These are phyloP conservation scores for Chaetomium cochliodes DNA, from an alignment of 495 filamentous ascomycete species.

Conservation along the genomic window DNA sequence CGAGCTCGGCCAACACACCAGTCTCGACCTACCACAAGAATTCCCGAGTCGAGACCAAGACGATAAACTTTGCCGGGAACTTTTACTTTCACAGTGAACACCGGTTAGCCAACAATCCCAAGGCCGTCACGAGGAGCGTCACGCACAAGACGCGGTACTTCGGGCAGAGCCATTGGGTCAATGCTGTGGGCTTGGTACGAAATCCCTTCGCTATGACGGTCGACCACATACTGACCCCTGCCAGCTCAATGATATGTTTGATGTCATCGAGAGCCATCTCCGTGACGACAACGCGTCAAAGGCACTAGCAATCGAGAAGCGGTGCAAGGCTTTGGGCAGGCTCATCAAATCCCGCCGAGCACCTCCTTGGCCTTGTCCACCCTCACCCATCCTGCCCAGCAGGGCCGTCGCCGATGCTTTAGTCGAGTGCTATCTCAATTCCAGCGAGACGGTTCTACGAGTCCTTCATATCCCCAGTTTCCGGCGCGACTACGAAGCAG, in stretches of 20 bases:
- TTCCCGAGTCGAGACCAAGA: slow-evolving; percentile 22
- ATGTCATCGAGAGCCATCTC: slow-evolving; percentile 17
- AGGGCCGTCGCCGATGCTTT: slow-evolving; percentile 49
- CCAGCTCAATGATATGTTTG: slow-evolving; percentile 39
- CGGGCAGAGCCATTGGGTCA: slow-evolving; percentile 59
- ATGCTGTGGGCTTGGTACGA: slow-evolving; percentile 43
- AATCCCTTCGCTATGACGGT: not conserved
- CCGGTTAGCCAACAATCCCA: slow-evolving; percentile 33
- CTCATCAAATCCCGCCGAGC: slow-evolving; percentile 24
- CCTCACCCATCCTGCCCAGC: slow-evolving; percentile 40
- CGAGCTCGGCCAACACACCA: slow-evolving; percentile 35
- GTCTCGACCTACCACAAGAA: slow-evolving; percentile 25
- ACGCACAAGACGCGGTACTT: slow-evolving; percentile 56
- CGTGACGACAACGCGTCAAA: slow-evolving; percentile 10
- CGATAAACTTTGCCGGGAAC: slow-evolving; percentile 4
- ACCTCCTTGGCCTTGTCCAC: slow-evolving; percentile 25
- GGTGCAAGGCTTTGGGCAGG: slow-evolving; percentile 36
- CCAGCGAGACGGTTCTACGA: slow-evolving; percentile 50
- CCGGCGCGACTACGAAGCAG: slow-evolving; percentile 39
- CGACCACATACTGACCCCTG: slow-evolving; percentile 32
- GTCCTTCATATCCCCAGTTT: slow-evolving; percentile 60
- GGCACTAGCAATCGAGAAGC: slow-evolving; percentile 9
- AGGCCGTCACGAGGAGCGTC: slow-evolving; percentile 34
- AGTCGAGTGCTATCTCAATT: slow-evolving; percentile 47
- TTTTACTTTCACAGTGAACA: slow-evolving; percentile 24